Evolutionary conservation across 108 stramenopile species (phyloP).

Genomic region (Skeletonema potamos): DNA sequence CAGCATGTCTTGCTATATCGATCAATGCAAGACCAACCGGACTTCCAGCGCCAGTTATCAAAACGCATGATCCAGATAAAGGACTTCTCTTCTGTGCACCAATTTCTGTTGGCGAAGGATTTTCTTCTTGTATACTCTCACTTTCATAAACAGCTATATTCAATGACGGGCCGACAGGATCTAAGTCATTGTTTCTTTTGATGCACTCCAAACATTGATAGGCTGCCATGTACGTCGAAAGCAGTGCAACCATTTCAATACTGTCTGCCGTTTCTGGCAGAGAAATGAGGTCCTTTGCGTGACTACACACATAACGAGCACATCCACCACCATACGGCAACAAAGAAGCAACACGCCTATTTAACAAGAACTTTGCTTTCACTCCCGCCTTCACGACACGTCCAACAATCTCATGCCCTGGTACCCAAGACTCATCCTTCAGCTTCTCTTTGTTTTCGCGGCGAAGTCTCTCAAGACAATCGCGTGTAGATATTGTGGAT

Average conservation of each 20-base stretch:
- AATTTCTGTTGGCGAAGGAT: neutral
- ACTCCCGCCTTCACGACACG: neutral
- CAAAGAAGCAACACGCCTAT: constrained; percentile 59
- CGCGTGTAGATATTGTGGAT: neutral
- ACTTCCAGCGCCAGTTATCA: constrained; percentile 63
- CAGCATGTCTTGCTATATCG: constrained; percentile 56
- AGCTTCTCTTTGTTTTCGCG: neutral
- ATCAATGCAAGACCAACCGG: constrained; percentile 59
- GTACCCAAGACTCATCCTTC: neutral
- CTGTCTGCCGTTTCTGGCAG: constrained; percentile 51
- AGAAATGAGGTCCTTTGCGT: constrained; percentile 47
- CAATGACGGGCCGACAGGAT: neutral
- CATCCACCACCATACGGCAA: constrained; percentile 62
- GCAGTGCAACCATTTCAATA: constrained; percentile 53
- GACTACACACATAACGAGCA: constrained; percentile 56
- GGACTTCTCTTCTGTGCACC: constrained; percentile 15
- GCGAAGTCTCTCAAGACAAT: neutral
- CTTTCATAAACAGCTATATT: neutral
- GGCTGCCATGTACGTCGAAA: constrained; percentile 72
- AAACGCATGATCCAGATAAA: constrained; percentile 55
- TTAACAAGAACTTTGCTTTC: neutral
- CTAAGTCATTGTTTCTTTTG: neutral
- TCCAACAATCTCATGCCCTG: constrained; percentile 1
- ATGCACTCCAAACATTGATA: constrained; percentile 47
- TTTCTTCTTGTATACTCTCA: neutral